Conservation (phyloP, 1,284 basidiomycete species). For the Ceratobasidium sp. region DNA sequence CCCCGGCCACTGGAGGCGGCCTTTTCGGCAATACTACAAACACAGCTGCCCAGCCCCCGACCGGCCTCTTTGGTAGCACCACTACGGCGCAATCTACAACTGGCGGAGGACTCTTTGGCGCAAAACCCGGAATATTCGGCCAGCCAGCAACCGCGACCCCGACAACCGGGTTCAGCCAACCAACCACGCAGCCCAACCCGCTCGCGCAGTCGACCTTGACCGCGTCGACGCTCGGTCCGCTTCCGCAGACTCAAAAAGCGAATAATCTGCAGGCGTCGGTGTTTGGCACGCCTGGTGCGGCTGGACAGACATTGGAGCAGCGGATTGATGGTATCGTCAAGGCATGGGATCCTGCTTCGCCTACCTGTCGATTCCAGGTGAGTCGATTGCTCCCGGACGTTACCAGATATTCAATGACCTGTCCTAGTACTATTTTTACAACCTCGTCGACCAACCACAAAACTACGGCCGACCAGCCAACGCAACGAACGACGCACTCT, state of each 20-base stretch:
- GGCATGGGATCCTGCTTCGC: conserved; percentile 78
- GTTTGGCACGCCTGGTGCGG: conserved; percentile 52
- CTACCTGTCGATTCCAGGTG: conserved; percentile 86
- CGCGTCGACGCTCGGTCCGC: conserved; percentile 42
- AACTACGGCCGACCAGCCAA: conserved; percentile 82
- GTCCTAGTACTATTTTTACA: conserved; percentile 83
- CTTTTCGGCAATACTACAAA: conserved; percentile 43
- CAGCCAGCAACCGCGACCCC: conserved; percentile 45
- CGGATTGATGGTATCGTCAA: conserved; percentile 75
- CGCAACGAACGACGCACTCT: conserved; percentile 78
- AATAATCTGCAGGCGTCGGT: conserved; percentile 55
- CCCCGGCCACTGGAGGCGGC: conserved; percentile 43
- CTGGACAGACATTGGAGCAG: conserved; percentile 61
- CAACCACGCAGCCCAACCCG: conserved; percentile 14
- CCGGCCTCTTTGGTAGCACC: conserved; percentile 53
- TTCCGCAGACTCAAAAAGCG: conserved; percentile 53
- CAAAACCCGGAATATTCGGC: conserved; percentile 54
- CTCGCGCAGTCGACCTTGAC: conserved; percentile 33
- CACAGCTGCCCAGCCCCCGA: conserved; percentile 43
- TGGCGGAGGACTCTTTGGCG: conserved; percentile 48
- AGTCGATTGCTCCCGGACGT: conserved; percentile 50
- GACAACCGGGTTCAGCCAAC: conserved; percentile 42
- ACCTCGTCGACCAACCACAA: conserved; percentile 81
- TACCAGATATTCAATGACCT: neutral
- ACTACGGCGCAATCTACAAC: conserved; percentile 45